Evolutionary conservation across 108 stramenopile genomes (phyloP).

Genomic region (Cyclotella cryptica): DNA sequence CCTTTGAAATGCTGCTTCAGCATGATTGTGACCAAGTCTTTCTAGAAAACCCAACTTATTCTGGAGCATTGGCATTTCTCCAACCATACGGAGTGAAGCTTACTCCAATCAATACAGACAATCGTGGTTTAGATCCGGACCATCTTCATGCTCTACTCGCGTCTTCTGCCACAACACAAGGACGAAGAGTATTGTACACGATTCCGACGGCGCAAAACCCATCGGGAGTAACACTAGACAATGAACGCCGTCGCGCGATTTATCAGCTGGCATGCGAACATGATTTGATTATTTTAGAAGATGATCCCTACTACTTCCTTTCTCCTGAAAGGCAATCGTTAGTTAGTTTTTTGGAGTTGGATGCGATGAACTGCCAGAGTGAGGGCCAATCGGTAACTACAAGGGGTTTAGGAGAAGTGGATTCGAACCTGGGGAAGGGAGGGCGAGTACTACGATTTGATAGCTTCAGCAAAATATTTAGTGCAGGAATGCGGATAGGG

Average conservation of each 20-base stretch:
- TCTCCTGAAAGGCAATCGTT: conserved; percentile 27
- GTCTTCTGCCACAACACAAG: background rate
- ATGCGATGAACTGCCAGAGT: conserved; percentile 8
- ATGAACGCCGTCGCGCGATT: conserved; percentile 44
- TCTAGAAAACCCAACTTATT: conserved; percentile 53
- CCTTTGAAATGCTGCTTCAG: conserved; percentile 51
- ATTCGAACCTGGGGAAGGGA: conserved; percentile 27
- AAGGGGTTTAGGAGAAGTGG: background rate
- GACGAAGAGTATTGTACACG: conserved; percentile 48
- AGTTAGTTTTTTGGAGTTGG: conserved; percentile 17
- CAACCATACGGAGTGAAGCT: conserved; percentile 33
- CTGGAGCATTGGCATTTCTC: conserved; percentile 53
- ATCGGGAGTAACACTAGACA: conserved; percentile 39
- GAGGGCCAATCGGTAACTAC: background rate
- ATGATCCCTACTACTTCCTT: conserved; percentile 72
- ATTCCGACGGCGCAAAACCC: conserved; percentile 62
- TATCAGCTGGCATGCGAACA: conserved; percentile 55
- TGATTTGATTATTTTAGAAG: conserved; percentile 65
- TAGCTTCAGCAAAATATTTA: conserved; percentile 60
- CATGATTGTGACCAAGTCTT: conserved; percentile 38
- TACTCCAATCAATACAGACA: conserved; percentile 28
- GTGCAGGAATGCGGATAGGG: conserved; percentile 69
- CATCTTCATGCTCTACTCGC: conserved; percentile 7
- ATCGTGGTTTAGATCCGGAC: conserved; percentile 26
- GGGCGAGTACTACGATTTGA: conserved; percentile 73